Evolutionary conservation across 2,329 filamentous ascomycete species (phyloP), one percentile per base, ranked within the genome.

Genomic region (Penicillium concentricum): DNA sequence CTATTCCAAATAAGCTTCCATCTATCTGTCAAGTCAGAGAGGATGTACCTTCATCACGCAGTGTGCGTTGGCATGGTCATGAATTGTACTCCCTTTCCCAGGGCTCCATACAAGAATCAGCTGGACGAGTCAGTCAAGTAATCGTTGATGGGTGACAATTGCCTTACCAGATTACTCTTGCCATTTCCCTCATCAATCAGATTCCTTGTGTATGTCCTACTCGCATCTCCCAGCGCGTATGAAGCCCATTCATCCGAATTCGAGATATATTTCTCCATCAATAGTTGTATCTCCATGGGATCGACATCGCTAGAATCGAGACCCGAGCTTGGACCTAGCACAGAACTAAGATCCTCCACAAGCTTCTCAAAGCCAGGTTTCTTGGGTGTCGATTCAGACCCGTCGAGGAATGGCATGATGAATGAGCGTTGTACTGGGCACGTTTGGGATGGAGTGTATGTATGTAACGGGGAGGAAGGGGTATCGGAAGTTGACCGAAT

Each of bases 101-200:
- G 92, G 92, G 16, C 87, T 88, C 92, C 92, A 97, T 38, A 96
- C 92, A 39, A 96, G 84, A 46, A 96, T 85, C 60, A 96, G 84
- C 89, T 93, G 72, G 67, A n/a, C 13, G 28, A 42, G 15, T 22
- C 30, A 38, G 32, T 59, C 45, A 69, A 63, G 15, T 15, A n/a
- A 7, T 30, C n/a, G 12, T 45, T 24, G 38, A 20, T 9, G 20
- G 16, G 20, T 18, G 16, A 35, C 10, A 37, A 50, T 48, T 30
- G 20, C 75, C 83, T 69, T 76, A 89, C 86, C 72, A 91, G 73
- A 67, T 91, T 91, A 68, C 86, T 87, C 74, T 90, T 90, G 57
- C 86, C 91, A 66, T 96, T 96, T 3, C 92, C 91, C 70, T 92
- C 88, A 68, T 96, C 91, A 43, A 97, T 91, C 4, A 96, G 82